Evolutionary conservation across 352 stramenopile genomes (phyloP).

Genomic region (Globisporangium nagaii): DNA sequence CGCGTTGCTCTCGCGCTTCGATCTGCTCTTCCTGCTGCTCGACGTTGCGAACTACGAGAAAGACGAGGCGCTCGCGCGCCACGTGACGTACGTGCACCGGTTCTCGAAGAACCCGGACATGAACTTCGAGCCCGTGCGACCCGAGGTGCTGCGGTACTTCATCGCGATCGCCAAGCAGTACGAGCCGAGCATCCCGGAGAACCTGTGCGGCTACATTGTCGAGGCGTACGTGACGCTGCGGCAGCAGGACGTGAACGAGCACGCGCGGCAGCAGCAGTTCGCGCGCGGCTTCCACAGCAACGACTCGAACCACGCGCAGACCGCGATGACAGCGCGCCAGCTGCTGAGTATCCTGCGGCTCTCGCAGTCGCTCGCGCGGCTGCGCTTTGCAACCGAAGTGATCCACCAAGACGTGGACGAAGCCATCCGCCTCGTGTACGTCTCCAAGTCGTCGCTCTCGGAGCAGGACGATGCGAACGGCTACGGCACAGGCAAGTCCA

Average conservation of each 20-base stretch:
- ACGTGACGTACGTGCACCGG: conserved; percentile 93
- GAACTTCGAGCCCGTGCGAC: conserved; percentile 87
- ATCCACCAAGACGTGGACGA: conserved; percentile 98
- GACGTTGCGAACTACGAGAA: conserved; percentile 93
- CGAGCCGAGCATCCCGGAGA: conserved; percentile 81
- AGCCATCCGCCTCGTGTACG: conserved; percentile 94
- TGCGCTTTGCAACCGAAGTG: conserved; percentile 95
- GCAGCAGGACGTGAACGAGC: conserved; percentile 86
- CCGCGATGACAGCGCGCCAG: conserved; percentile 97
- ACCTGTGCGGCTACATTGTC: conserved; percentile 97
- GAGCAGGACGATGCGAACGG: conserved; percentile 80
- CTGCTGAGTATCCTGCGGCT: conserved; percentile 98
- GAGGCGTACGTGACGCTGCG: conserved; percentile 98
- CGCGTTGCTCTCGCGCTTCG: conserved; percentile 98
- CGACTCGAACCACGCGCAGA: conserved; percentile 89
- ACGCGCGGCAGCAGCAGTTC: conserved; percentile 67
- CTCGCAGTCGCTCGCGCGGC: conserved; percentile 92
- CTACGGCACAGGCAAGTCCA: conserved; percentile 9
- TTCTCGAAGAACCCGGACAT: conserved; percentile 87
- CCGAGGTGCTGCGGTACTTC: conserved; percentile 89
- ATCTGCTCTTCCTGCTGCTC: conserved; percentile 98
- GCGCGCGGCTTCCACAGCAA: conserved; percentile 25
- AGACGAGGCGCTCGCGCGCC: conserved; percentile 87
- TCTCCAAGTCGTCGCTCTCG: conserved; percentile 94
- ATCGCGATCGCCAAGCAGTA: conserved; percentile 88